Evolutionary conservation across 176 grass and related monocot species (phyloP).

Genomic region (Carex kokanica): DNA sequence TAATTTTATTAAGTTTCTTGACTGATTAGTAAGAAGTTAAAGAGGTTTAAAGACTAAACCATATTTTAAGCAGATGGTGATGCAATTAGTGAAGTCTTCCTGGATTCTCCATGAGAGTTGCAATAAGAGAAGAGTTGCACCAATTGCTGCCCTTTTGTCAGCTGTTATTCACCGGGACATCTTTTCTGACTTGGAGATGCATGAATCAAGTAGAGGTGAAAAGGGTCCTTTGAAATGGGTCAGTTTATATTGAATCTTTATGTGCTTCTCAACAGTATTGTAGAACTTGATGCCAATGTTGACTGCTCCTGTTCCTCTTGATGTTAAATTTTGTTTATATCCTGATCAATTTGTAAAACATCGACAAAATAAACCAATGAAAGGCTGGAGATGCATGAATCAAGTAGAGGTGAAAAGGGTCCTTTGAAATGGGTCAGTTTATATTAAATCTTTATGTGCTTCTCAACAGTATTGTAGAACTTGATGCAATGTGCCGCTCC

Average conservation of each 20-base stretch:
- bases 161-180: constrained; percentile 68
- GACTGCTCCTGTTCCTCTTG: not conserved
- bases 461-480: not conserved
- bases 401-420: constrained; percentile 48
- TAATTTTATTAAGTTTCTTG: not conserved
- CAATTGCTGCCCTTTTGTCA: constrained; percentile 83
- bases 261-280: not conserved
- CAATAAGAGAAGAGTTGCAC: constrained; percentile 88
- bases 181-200: constrained; percentile 71
- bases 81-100: constrained; percentile 79
- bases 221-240: constrained; percentile 95
- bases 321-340: not conserved
- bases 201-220: constrained; percentile 47
- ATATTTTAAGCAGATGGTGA: constrained; percentile 48
- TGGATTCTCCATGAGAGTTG: constrained; percentile 86
- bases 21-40: not conserved
- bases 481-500: not conserved
- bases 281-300: not conserved
- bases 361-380: not conserved
- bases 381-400: constrained; percentile 49
- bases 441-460: not conserved
- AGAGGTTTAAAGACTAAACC: not conserved
- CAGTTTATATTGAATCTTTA: constrained; percentile 28
- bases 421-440: constrained; percentile 95
- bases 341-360: not conserved